Evolutionary conservation across 495 filamentous ascomycete species (phyloP).

Genomic region (Neurospora sp.): DNA sequence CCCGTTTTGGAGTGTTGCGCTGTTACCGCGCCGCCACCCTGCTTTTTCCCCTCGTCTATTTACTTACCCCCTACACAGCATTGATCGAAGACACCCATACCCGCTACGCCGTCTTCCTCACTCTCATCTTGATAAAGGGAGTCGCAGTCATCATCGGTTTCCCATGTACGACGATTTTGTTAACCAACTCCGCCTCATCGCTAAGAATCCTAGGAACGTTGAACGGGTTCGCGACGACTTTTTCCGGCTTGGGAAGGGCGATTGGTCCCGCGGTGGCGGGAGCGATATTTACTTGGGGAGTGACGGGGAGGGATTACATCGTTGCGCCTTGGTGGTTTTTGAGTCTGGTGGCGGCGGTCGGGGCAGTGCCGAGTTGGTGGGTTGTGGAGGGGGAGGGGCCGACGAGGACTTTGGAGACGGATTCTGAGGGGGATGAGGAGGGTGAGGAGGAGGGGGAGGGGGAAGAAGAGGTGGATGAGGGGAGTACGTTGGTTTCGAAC

Average conservation of each 20-base stretch:
- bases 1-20: conserved; percentile 57
- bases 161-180: conserved; percentile 76
- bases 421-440: conserved; percentile 23
- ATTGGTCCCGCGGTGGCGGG: conserved; percentile 62
- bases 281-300: conserved; percentile 56
- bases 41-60: conserved; percentile 61
- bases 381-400: conserved; percentile 71
- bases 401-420: conserved; percentile 19
- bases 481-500: neutral
- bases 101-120: conserved; percentile 38
- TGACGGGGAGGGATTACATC: conserved; percentile 53
- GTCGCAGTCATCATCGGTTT: conserved; percentile 69
- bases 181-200: conserved; percentile 75
- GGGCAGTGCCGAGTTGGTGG: conserved; percentile 57
- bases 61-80: conserved; percentile 62
- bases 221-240: conserved; percentile 77
- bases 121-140: conserved; percentile 57
- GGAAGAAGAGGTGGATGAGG: conserved; percentile 1
- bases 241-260: conserved; percentile 69
- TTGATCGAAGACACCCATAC: conserved; percentile 38
- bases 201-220: conserved; percentile 73
- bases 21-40: conserved; percentile 51
- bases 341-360: conserved; percentile 44
- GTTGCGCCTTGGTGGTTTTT: conserved; percentile 75
- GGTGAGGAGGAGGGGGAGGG: conserved; percentile 10